A percentile compares a stretch with the other conserved stretches of the same genome.
Evolutionary conservation across 495 filamentous ascomycete genomes (phyloP).

Genomic region (Penicillium cinerascens): DNA sequence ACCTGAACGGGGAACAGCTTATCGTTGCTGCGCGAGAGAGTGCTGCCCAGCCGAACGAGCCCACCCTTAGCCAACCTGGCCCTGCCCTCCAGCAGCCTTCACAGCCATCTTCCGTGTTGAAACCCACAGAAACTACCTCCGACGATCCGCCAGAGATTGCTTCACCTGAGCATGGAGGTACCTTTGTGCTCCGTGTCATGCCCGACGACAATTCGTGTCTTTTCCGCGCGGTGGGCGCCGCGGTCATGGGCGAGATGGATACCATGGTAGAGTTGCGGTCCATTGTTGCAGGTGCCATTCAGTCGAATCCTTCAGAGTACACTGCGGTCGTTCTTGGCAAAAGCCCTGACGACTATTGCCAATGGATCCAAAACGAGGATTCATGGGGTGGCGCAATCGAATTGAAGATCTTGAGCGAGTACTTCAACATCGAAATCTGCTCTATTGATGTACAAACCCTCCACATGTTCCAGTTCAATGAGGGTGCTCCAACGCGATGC

Average conservation of each 20-base stretch:
- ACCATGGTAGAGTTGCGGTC: constrained; percentile 73
- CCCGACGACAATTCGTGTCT: constrained; percentile 95
- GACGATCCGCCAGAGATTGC: constrained; percentile 70
- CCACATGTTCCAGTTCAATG: constrained; percentile 75
- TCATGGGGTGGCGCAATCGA: constrained; percentile 95
- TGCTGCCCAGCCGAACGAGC: constrained; percentile 13
- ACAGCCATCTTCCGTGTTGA: constrained; percentile 18
- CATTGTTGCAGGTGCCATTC: constrained; percentile 78
- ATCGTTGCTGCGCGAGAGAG: constrained; percentile 57
- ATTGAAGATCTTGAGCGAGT: constrained; percentile 75
- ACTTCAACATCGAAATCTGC: constrained; percentile 85
- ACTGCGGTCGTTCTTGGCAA: constrained; percentile 72
- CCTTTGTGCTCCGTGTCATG: constrained; percentile 86
- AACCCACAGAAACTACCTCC: constrained; percentile 13
- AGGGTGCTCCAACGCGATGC: constrained; percentile 64
- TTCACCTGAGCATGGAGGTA: constrained; percentile 57
- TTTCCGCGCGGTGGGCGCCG: constrained; percentile 82
- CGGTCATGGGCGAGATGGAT: constrained; percentile 68
- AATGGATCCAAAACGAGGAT: constrained; percentile 75
- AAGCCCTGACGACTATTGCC: constrained; percentile 71
- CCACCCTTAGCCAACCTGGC: constrained; percentile 15
- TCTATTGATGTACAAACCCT: constrained; percentile 73
- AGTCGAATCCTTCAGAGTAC: constrained; percentile 66
- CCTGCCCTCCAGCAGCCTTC: constrained; percentile 18
- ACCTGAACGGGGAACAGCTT: constrained; percentile 77